Base-by-base conservation (phyloP, 129 eudicot species). In the Heracleum sosnowskyi region DNA sequence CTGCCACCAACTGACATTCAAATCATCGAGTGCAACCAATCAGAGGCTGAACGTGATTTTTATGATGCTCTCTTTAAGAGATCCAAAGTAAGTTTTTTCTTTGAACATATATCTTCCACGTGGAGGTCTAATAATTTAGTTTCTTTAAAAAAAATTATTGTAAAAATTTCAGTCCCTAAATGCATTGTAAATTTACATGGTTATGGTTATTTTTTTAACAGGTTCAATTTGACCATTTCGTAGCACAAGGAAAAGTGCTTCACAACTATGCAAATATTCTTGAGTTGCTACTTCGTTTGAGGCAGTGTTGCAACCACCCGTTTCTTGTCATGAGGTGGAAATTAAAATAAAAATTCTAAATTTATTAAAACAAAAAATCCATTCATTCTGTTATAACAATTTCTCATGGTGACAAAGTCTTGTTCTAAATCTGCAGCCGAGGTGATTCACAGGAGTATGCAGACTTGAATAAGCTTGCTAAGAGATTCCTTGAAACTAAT, bases 261-360 rank as follows among this genome's bases (percentile, higher is more conserved):
- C 91, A 92, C 83, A 92, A 92, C 85, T 92, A 88, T 79, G 96
- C 98, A 51, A 90, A 90, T 75, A 90, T 92, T 77, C 96, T 92
- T 35, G 98, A 92, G 81, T 87, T 92, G 16, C 84, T 92, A 80
- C 98, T 92, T 60, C 90, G 92, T 73, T 81, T 92, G 77, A 86
- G 98, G 79, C 98, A 92, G 78, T 92, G 98, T 46, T 92, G 96
- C 87, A 92, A 92, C 82, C 98, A 92, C 80, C 98, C 98, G 2
- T 90, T 85, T 88, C 96, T 92, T 34, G 96, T 92, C 36, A 90
- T 90, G 96, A 92, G 93, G 96, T 92, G 39, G 69, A 29, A 37
- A 79, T 64, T 49, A 16, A 47, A 4, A 24, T 49, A 7, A 31
- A 75, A 2, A 31, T 35, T 33, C 0, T 34, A 22, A 62, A 55